phyloP scores from a whole-genome alignment of 257 asterid species.

The Scutellaria galericulata region DNA sequence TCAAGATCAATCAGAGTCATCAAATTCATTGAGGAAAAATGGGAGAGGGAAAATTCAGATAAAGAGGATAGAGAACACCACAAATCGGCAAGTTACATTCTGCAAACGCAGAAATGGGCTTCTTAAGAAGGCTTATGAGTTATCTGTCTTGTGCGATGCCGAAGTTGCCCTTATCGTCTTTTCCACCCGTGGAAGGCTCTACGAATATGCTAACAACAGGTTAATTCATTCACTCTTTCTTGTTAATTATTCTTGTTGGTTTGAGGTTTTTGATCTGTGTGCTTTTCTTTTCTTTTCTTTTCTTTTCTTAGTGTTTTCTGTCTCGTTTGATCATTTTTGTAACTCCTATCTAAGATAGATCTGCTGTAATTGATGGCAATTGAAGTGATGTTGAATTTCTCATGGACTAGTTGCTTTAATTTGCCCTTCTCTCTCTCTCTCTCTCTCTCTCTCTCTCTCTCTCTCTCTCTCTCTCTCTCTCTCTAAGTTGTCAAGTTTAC shows the following conservation, averaged over 20 bases:
- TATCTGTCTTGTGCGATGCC: constrained; percentile 89
- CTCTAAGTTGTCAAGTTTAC: constrained; percentile 47
- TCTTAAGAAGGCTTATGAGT: constrained; percentile 87
- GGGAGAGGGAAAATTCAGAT: constrained; percentile 87
- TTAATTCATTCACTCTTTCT: not conserved
- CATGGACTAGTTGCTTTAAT: too few species aligned
- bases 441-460: too few species aligned
- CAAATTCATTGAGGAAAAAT: constrained; percentile 52
- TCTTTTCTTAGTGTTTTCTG: constrained; percentile 28
- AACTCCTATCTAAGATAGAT: constrained; percentile 35
- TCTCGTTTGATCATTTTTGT: constrained; percentile 35
- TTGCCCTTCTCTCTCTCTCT: too few species aligned
- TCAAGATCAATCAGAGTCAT: constrained; percentile 57
- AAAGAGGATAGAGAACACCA: constrained; percentile 87
- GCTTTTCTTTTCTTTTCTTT: constrained; percentile 1
- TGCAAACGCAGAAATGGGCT: constrained; percentile 88
- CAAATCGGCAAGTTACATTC: constrained; percentile 88
- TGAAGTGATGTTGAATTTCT: constrained; percentile 27
- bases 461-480: not conserved
- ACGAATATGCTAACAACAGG: constrained; percentile 87
- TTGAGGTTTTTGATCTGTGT: constrained; percentile 35
- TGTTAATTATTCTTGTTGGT: too few species aligned
- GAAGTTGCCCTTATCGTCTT: constrained; percentile 90
- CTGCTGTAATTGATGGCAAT: constrained; percentile 41
- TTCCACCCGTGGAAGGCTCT: constrained; percentile 86